Evolutionary conservation across 352 stramenopile species (phyloP), one percentile per base, ranked within the genome.

Genomic region (Pythium pyrilobum): DNA sequence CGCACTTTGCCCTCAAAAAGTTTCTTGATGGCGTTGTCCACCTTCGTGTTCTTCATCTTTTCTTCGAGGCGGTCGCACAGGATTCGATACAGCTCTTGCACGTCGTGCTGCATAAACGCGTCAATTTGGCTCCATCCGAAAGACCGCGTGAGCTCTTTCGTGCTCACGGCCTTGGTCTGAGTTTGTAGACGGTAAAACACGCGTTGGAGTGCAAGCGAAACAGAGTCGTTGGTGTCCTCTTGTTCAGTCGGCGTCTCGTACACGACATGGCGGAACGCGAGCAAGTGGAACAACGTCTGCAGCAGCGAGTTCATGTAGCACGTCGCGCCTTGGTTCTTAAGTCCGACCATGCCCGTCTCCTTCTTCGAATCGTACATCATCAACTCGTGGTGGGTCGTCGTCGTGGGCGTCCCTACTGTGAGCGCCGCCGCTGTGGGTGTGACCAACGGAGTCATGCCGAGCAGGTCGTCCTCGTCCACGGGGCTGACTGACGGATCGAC

Each of bases 251-350:
- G 85, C 1, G 82, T 92, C 31, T 82, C 79, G 45, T 95, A 95
- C 40, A 95, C 85, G 15, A 85, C 83, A 9, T 87, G 77, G 21
- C 90, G 69, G 43, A 97, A 95, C 24, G 81, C 84, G 25, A 74
- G 67, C 52, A 97, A 65, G 50, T 96, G 84, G 59, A 93, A 97
- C 18, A 97, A 68, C 44, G 85, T 96, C 69, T 97, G 89, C 23
- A 97, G 75, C 16, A 97, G 63, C 24, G 88, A 97, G 63, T 97
- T 97, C 72, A 97, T 77, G 65, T 97, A 97, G 67, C 91, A 97
- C 11, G 89, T 97, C 12, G 88, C 89, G 13, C 87, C 90, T 57
- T 95, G 85, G 47, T 95, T 95, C 65, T 95, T 95, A 6, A 95
- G 55, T 0, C 85, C 85, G 15, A 95, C 83, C 82, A 95, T 93